Percentiles rank a stretch among this genome's conserved stretches.
Evolutionary conservation across 768 basidiomycete genomes (phyloP).

Genomic region (Termitomyces eurrhizus): DNA sequence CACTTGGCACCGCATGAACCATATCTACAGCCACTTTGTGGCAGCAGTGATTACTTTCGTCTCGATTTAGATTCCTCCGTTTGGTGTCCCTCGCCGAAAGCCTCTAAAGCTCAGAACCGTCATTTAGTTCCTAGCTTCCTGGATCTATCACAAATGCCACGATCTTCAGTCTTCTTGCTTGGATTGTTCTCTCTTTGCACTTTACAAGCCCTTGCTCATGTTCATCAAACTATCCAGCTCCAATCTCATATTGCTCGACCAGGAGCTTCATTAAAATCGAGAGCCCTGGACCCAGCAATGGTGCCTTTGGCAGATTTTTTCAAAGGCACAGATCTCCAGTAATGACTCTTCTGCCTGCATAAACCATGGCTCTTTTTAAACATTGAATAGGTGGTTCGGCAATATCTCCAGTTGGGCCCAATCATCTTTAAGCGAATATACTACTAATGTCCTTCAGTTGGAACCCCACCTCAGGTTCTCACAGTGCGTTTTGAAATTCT

Average conservation of each 20-base stretch:
- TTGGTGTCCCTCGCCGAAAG: not conserved
- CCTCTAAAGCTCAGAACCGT: not conserved
- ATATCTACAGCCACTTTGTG: not conserved
- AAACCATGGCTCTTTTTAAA: not conserved
- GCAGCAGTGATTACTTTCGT: not conserved
- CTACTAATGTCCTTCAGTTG: slow-evolving; percentile 31
- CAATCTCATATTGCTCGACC: slow-evolving; percentile 9
- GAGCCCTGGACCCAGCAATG: slow-evolving; percentile 34
- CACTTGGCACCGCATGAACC: not conserved
- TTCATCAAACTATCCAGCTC: slow-evolving; percentile 24
- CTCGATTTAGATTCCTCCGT: not conserved
- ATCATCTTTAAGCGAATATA: no score
- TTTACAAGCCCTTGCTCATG: slow-evolving; percentile 5
- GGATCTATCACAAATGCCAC: not conserved
- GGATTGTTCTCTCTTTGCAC: slow-evolving; percentile 2
- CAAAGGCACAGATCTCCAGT: slow-evolving; percentile 57
- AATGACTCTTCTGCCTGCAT: slow-evolving; percentile 14
- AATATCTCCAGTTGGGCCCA: slow-evolving; percentile 37
- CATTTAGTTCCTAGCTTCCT: not conserved
- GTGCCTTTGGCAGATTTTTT: slow-evolving; percentile 50
- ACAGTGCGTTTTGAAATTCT: slow-evolving; percentile 24
- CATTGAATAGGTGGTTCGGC: slow-evolving; percentile 42
- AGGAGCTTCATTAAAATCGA: slow-evolving; percentile 23
- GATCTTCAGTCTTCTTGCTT: not conserved
- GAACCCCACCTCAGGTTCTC: slow-evolving; percentile 49